Percentiles rank a stretch among this genome's conserved stretches.
These are phyloP conservation scores for Colletotrichum plurivorum DNA, from an alignment of 2,329 filamentous ascomycete species.

Conservation along the genomic window DNA sequence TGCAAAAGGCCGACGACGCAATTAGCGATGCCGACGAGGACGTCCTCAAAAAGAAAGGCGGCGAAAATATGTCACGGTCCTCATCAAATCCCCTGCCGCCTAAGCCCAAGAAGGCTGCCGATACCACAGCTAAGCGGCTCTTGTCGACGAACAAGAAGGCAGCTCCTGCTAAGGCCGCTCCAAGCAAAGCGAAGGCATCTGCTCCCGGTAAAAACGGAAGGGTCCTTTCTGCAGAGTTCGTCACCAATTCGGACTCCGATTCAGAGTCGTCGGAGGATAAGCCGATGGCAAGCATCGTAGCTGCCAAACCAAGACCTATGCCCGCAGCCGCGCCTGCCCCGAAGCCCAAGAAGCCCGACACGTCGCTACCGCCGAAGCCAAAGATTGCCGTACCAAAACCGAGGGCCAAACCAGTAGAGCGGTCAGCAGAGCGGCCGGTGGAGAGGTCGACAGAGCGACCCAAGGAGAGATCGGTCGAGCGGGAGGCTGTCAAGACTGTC, in stretches of 20 bases:
- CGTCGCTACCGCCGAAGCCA: slow-evolving; percentile 45
- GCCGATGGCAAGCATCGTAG: slow-evolving; percentile 54
- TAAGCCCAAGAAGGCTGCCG: slow-evolving; percentile 71
- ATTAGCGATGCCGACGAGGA: slow-evolving; percentile 52
- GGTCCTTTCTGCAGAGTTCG: slow-evolving; percentile 68
- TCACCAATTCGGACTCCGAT: slow-evolving; percentile 70
- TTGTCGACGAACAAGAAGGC: slow-evolving; percentile 54
- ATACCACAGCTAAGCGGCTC: slow-evolving; percentile 70
- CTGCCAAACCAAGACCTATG: slow-evolving; percentile 47
- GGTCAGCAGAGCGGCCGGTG: slow-evolving; percentile 42
- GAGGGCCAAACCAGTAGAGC: slow-evolving; percentile 45
- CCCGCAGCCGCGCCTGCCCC: slow-evolving; percentile 43
- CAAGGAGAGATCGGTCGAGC: slow-evolving; percentile 45
- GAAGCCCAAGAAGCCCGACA: slow-evolving; percentile 47
- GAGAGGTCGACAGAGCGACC: slow-evolving; percentile 40
- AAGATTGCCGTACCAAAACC: slow-evolving; percentile 52
- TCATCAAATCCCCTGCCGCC: slow-evolving; percentile 64
- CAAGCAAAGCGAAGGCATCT: slow-evolving; percentile 54
- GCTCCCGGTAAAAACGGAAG: slow-evolving; percentile 57
- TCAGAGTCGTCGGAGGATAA: slow-evolving; percentile 69
- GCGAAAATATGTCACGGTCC: slow-evolving; percentile 64
- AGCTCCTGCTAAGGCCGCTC: slow-evolving; percentile 52
- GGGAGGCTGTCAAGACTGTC: slow-evolving; percentile 49
- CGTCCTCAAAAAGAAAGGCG: slow-evolving; percentile 51
- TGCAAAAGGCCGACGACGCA: slow-evolving; percentile 64